Evolutionary conservation across 2,329 filamentous ascomycete genomes (phyloP), one percentile per base, ranked within the genome.

Genomic region (Fusarium sp.): DNA sequence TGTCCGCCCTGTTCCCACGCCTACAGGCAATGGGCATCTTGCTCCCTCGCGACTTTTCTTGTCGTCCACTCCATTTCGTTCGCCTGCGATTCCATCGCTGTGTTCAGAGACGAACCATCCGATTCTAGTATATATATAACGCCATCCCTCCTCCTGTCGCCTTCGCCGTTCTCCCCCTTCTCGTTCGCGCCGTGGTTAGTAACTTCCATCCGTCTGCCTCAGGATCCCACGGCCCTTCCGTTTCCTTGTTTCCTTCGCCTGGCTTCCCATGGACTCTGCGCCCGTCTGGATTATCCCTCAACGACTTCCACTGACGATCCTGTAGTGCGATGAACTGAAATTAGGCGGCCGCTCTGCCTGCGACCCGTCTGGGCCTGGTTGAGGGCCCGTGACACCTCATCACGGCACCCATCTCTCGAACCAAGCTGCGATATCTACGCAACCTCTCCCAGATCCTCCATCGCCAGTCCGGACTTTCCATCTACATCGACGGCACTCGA

Each of bases 301-400:
- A 57, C 42, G 27, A 16, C 53, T 67, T 46, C 58, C 68, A 67
- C 57, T 66, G 58, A 65, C 59, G 14, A 40, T 44, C 20, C 34
- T 50, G 29, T 65, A 77, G 75, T 77, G 75, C 76, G 62, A 79
- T 80, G 77, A 79, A 78, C 74, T 79, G 76, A 76, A 76, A 46
- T 68, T 77, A 74, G 73, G 70, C 64, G 61, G 65, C 65, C 68
- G 67, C 65, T 68, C 64, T 71, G 71, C 71, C 74, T 77, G 77
- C 75, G 78, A 79, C 76, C 78, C 75, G 71, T 73, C 72, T 66
- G 76, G 76, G 73, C 77, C 74, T 75, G 76, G 76, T 77, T 74
- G 74, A 68, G 62, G 73, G 74, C 70, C 73, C 68, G 69, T 75
- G 71, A 73, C 65, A 64, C 62, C 54, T 59, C 58, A 71, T 61